Percentiles rank a stretch among this genome's conserved stretches.
Conservation (phyloP, 2,329 filamentous ascomycete genomes). For the Orbilia brochopaga region DNA sequence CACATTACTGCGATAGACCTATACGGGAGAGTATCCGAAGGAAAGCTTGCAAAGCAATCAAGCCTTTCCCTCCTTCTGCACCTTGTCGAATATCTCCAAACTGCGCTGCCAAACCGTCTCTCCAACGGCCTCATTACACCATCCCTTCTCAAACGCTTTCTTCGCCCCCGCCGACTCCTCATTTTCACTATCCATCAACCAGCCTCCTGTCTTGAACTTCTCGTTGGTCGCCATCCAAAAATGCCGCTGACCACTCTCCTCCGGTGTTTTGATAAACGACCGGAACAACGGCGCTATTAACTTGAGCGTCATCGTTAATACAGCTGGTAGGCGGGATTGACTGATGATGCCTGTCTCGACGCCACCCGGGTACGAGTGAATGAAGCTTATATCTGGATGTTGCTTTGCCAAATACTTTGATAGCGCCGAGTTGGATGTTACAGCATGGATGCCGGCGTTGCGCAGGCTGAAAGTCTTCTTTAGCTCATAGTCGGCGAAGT, state of each 20-base stretch:
- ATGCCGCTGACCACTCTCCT: conserved; percentile 52
- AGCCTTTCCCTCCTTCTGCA: conserved; percentile 35
- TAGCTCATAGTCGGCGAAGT: conserved; percentile 60
- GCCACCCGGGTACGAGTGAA: conserved; percentile 59
- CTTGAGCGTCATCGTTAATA: conserved; percentile 51
- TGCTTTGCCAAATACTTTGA: conserved; percentile 57
- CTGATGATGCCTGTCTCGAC: conserved; percentile 57
- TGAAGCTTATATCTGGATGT: conserved; percentile 56
- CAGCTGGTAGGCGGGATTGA: conserved; percentile 56
- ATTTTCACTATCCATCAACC: conserved; percentile 50
- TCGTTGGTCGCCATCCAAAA: conserved; percentile 52
- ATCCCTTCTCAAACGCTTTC: conserved; percentile 17
- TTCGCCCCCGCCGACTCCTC: conserved; percentile 37
- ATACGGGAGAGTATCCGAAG: too few species aligned
- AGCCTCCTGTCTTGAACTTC: conserved; percentile 51
- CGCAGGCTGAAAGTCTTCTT: conserved; percentile 56
- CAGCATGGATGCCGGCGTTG: conserved; percentile 58
- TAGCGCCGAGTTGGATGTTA: conserved; percentile 59
- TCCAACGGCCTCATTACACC: conserved; percentile 43
- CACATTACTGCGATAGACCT: conserved; percentile 1
- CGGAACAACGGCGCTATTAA: conserved; percentile 52
- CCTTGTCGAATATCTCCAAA: conserved; percentile 39
- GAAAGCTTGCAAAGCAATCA: neutral
- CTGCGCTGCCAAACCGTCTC: conserved; percentile 52
- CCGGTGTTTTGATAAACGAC: conserved; percentile 35